Conservation (phyloP, 169 alveolate genomes). For the Plasmodium adleri region DNA sequence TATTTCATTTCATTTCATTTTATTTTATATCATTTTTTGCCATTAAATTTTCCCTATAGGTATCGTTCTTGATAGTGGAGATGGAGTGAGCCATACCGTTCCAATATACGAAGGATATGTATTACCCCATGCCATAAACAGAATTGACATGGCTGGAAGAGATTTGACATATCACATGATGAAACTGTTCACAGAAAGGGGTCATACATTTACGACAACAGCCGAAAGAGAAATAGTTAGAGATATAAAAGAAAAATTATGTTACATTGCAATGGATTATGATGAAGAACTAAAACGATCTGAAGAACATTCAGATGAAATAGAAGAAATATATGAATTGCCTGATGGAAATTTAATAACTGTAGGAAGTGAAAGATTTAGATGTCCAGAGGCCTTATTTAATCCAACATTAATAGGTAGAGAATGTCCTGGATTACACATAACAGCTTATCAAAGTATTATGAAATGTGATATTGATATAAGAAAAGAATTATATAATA, state of each 20-base stretch:
- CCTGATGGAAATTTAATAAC: constrained; percentile 99
- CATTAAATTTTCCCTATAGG: constrained; percentile 10
- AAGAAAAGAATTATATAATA: constrained; percentile 95
- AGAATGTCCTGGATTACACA: constrained; percentile 97
- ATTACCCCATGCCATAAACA: constrained; percentile 97
- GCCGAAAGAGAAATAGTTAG: constrained; percentile 98
- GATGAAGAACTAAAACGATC: constrained; percentile 94
- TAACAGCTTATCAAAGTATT: constrained; percentile 95
- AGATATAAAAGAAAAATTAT: constrained; percentile 97
- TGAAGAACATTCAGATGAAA: constrained; percentile 91
- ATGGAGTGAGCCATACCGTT: constrained; percentile 98
- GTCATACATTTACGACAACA: constrained; percentile 96
- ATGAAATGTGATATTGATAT: constrained; percentile 97
- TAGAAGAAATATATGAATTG: constrained; percentile 96
- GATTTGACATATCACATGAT: constrained; percentile 96
- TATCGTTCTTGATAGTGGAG: constrained; percentile 98
- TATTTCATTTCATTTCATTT: not conserved
- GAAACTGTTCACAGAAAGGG: constrained; percentile 96
- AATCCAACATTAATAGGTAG: constrained; percentile 95
- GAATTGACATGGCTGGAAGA: constrained; percentile 98
- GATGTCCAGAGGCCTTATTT: constrained; percentile 98
- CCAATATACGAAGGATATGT: constrained; percentile 99
- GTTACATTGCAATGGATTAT: constrained; percentile 97
- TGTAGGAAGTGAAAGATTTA: constrained; percentile 96
- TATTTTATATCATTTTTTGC: not conserved